Evolutionary conservation across 2,329 filamentous ascomycete genomes (phyloP).

Genomic region (Fusarium praegraminearum): DNA sequence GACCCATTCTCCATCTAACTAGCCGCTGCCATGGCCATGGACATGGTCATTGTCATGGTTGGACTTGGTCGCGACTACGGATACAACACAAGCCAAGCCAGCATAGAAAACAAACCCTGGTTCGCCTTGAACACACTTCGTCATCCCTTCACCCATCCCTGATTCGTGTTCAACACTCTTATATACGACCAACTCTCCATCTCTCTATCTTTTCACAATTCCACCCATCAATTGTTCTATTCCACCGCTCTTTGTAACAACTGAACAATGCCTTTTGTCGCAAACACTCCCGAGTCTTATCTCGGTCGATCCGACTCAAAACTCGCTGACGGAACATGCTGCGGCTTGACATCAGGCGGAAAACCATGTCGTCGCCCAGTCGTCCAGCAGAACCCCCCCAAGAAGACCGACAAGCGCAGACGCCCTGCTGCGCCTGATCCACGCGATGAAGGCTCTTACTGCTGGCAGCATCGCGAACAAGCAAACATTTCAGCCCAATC

Average conservation of each 20-base stretch:
- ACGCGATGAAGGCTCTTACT: conserved; percentile 76
- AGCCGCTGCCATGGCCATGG: background rate
- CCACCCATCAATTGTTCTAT: background rate
- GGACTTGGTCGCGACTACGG: conserved; percentile 12
- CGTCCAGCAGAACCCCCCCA: conserved; percentile 50
- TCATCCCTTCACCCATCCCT: conserved; percentile 11
- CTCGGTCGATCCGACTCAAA: conserved; percentile 86
- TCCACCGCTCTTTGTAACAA: conserved; percentile 16
- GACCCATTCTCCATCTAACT: conserved; percentile 10
- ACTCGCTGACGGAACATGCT: conserved; percentile 85
- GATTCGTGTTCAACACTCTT: conserved; percentile 19
- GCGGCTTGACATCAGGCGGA: conserved; percentile 86
- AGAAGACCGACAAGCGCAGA: conserved; percentile 32
- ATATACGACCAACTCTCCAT: background rate
- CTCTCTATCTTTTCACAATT: background rate
- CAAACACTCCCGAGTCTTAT: conserved; percentile 81
- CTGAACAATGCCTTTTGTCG: conserved; percentile 55
- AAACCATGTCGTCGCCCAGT: conserved; percentile 83
- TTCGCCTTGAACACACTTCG: conserved; percentile 27
- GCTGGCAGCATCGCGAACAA: conserved; percentile 96
- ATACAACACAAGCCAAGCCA: conserved; percentile 33
- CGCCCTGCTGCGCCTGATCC: conserved; percentile 58
- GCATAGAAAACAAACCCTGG: conserved; percentile 20
- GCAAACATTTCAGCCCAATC: conserved; percentile 64
- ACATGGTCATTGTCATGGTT: too few species aligned